Conservation (phyloP, 768 basidiomycete species). For the Russula sp. region DNA sequence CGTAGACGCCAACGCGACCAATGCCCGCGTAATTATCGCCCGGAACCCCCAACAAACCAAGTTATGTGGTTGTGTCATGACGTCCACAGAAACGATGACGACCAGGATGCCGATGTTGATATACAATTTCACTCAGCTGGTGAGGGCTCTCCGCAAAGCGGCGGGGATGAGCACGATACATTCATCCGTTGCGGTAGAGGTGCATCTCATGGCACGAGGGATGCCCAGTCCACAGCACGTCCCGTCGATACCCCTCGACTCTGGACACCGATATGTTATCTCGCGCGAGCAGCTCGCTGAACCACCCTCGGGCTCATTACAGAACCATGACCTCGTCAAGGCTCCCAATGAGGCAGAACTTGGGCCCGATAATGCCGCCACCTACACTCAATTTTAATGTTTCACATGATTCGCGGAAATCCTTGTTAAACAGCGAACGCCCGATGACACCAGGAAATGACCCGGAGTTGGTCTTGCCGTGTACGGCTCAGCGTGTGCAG, state of each 20-base stretch:
- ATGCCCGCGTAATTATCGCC: background rate
- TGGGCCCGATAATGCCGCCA: conserved; percentile 16
- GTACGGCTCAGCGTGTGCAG: conserved; percentile 41
- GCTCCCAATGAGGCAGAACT: conserved; percentile 9
- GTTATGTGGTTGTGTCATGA: conserved; percentile 25
- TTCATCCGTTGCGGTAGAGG: conserved; percentile 23
- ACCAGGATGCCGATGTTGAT: conserved; percentile 11
- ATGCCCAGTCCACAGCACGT: conserved; percentile 11
- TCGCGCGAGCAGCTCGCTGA: conserved; percentile 16
- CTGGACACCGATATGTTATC: conserved; percentile 8
- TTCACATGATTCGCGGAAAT: conserved; percentile 8
- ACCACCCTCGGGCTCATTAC: background rate
- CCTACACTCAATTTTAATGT: conserved; percentile 3
- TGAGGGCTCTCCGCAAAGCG: conserved; percentile 63
- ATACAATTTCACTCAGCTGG: conserved; percentile 35
- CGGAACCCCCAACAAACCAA: background rate
- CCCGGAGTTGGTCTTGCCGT: conserved; percentile 39
- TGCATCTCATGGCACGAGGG: background rate
- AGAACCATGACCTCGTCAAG: background rate
- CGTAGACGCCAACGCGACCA: conserved; percentile 34
- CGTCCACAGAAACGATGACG: conserved; percentile 6
- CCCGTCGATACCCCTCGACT: background rate
- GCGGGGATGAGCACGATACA: conserved; percentile 64
- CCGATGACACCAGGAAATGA: conserved; percentile 27
- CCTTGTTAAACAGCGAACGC: conserved; percentile 30